Base-by-base conservation (phyloP, 345 rosid species). In the Triadica sebifera region DNA sequence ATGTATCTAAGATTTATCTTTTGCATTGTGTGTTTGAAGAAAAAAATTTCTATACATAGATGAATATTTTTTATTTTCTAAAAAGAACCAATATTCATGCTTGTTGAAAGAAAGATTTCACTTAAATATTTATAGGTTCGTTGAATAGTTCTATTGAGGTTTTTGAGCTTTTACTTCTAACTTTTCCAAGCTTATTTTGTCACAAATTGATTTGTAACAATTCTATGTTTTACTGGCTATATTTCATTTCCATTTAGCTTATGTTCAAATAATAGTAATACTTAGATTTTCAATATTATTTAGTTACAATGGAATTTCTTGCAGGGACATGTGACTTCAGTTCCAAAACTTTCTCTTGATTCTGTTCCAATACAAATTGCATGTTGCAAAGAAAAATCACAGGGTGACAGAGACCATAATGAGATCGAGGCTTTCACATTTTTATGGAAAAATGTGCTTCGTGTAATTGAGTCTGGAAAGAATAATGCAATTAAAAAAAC, bases 321-420 rank as follows among this genome's bases (percentile, higher is more conserved):
- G 84, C 88, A 92, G 98, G 97, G 98, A 70, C 67, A 22, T 71
- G 83, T 91, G 71, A 80, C 78, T 73, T 85, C 87, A 79, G 78
- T 83, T 83, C 90, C 98, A 13, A 83, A 82, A 75, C 65, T 50
- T 83, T 67, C 85, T 76, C 74, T 72, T 80, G 91, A 89, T 78
- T 86, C 76, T 69, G 90, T 92, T 81, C 91, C 95, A 16, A 80
- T 94, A 79, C 77, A 79, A 70, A 82, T 94, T 61, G 61, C 71
- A 46, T 89, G 86, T 80, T 75, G 79, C 53, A 75, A 84, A 75
- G 77, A 65, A 65, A 43, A 55, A 41, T 74, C 77, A 41, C 53
- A 75, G 81, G 73, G 74, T 71, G 74, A 74, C 59, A 74, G 67
- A 12, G 88, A 82, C 52, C 74, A 73, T 71, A 74, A 75, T 65